Evolutionary conservation across 257 asterid species (phyloP).

Genomic region (Linaria vulgaris): DNA sequence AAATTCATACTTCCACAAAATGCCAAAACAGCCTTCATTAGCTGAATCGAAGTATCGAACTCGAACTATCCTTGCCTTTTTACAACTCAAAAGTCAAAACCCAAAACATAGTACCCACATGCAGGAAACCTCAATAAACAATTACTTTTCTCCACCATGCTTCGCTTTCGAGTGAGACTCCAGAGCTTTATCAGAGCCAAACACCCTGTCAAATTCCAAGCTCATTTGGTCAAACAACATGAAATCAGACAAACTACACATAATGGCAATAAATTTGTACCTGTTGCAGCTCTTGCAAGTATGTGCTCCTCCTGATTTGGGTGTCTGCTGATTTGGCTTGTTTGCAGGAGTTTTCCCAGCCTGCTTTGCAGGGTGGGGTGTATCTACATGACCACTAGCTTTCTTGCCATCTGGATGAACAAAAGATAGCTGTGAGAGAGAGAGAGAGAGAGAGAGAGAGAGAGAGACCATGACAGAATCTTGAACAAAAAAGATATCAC

Average conservation of each 20-base stretch:
- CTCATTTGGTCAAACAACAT: not conserved
- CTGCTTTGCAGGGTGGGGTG: constrained; percentile 83
- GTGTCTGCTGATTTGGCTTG: constrained; percentile 55
- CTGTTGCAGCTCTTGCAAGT: constrained; percentile 64
- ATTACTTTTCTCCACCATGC: constrained; percentile 38
- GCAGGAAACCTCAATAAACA: not conserved
- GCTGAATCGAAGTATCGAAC: too few relatives aligned
- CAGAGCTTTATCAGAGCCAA: constrained; percentile 49
- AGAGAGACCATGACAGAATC: too few relatives aligned
- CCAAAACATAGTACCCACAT: too few relatives aligned
- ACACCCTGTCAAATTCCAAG: constrained; percentile 38
- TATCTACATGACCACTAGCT: constrained; percentile 64
- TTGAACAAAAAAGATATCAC: too few relatives aligned
- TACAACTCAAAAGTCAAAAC: too few relatives aligned
- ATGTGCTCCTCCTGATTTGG: constrained; percentile 54
- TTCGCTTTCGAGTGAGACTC: constrained; percentile 71
- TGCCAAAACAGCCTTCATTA: too few relatives aligned
- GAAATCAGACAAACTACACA: too few relatives aligned
- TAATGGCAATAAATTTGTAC: constrained; percentile 24
- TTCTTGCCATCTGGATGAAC: constrained; percentile 64
- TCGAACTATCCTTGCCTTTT: too few relatives aligned
- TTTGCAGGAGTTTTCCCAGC: constrained; percentile 59
- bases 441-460: too few relatives aligned
- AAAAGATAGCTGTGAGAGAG: too few relatives aligned
- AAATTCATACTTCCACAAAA: too few relatives aligned